Evolutionary conservation across 2,329 filamentous ascomycete species (phyloP).

Genomic region (Xylariaceae sp.): DNA sequence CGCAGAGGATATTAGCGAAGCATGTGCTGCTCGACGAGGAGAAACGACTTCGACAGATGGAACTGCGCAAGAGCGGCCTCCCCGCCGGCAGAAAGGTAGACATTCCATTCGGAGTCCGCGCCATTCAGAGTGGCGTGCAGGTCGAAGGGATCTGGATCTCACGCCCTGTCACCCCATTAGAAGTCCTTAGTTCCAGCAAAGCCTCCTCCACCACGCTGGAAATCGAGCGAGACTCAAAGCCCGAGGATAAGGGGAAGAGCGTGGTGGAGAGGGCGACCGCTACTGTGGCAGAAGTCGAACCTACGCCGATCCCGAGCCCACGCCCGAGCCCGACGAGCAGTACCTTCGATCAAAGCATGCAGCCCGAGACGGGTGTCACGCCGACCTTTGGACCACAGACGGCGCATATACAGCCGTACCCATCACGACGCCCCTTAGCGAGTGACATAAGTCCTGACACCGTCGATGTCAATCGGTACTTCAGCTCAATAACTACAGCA

Average conservation of each 20-base stretch:
- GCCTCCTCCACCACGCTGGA: slow-evolving; percentile 23
- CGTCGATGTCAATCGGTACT: slow-evolving; percentile 7
- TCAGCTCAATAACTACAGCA: slow-evolving; percentile 13
- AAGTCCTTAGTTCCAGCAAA: slow-evolving; percentile 20
- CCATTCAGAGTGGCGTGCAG: slow-evolving; percentile 75
- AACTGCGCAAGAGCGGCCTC: slow-evolving; percentile 52
- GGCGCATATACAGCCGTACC: slow-evolving; percentile 10
- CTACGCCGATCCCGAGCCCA: slow-evolving; percentile 25
- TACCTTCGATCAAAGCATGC: slow-evolving; percentile 20
- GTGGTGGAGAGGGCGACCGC: slow-evolving; percentile 11
- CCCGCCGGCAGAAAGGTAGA: slow-evolving; percentile 44
- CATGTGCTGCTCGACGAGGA: slow-evolving; percentile 62
- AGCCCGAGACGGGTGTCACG: slow-evolving; percentile 6
- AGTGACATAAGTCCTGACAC: slow-evolving; percentile 11
- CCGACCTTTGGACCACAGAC: slow-evolving; percentile 19
- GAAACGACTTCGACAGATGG: slow-evolving; percentile 48
- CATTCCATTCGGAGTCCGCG: slow-evolving; percentile 80
- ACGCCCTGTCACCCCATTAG: slow-evolving; percentile 39
- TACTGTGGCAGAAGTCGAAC: slow-evolving; percentile 20
- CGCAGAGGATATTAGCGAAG: slow-evolving; percentile 48
- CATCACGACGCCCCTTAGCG: slow-evolving; percentile 14
- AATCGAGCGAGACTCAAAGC: slow-evolving; percentile 21
- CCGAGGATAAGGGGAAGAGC: slow-evolving; percentile 23
- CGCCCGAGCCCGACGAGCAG: slow-evolving; percentile 20
- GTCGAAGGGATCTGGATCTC: slow-evolving; percentile 82